Evolutionary conservation across 1,284 basidiomycete genomes (phyloP), one percentile per base, ranked within the genome.

Genomic region (Xerocomus minutiporus): DNA sequence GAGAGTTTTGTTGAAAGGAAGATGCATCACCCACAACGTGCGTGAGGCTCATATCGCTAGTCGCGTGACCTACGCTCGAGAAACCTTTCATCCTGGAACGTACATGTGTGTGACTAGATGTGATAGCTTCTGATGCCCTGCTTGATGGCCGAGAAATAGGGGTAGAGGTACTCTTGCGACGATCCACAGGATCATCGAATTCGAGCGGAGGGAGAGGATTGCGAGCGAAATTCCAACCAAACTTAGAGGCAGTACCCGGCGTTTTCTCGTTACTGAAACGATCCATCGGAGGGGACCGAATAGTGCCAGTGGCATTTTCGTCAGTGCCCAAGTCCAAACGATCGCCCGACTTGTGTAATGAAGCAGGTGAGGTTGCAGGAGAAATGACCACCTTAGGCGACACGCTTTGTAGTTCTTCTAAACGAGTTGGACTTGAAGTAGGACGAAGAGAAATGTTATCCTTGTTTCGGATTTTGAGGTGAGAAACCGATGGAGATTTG

Each of bases 51-150:
- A 70, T 67, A 48, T 65, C 62, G 8, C 58, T 67, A 3, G 54
- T 32, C 6, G 45, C 56, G 11, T 67, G 50, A 25, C 54, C 52
- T 34, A 51, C 46, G 31, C 41, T 51, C 8, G 55, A 54, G 38
- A 56, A 55, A 5, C 44, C 56, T 55, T 63, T 71, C 45, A 58
- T 50, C 9, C 72, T 68, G 11, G 75, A 71, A 15, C 71, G 69
- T 5, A 78, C 68, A n/a, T 79, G 78, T 48, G 82, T 77, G 29
- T 73, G 70, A 50, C 76, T 79, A 12, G 61, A 59, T 15, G 56
- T 55, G 34, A 50, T 49, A 17, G 56, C 50, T 44, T 63, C 62
- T 1, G 65, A 56, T 25, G 62, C 49, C 46, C 60, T 61, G 52
- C 62, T 63, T 4, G 66, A 60, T 38, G 69, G 62, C 6, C 58